Percentiles rank a stretch among this genome's conserved stretches.
phyloP scores from a whole-genome alignment of 495 filamentous ascomycete species.

The Xylaria intraflava region DNA sequence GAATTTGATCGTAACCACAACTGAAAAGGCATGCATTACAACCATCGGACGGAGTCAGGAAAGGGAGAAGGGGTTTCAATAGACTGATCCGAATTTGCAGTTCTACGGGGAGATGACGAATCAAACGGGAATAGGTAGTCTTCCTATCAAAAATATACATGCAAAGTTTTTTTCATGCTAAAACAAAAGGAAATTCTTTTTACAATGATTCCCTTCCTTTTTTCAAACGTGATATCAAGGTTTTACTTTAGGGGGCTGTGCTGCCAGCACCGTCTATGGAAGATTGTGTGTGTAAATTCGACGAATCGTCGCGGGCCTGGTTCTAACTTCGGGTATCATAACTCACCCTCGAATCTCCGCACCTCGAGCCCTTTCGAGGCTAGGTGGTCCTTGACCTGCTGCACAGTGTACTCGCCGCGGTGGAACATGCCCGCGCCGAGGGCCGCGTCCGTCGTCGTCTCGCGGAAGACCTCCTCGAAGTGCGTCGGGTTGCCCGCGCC shows the following conservation, averaged over 20 bases:
- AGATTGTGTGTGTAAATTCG: neutral
- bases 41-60: neutral
- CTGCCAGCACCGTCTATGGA: constrained; percentile 4
- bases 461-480: constrained; percentile 82
- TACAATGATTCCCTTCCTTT: neutral
- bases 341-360: constrained; percentile 58
- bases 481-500: constrained; percentile 86
- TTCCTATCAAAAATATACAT: constrained; percentile 8
- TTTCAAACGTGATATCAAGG: neutral
- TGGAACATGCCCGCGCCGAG: constrained; percentile 98
- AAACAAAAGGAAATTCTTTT: neutral
- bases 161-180: constrained; percentile 2
- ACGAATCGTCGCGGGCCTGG: neutral
- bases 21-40: constrained; percentile 1
- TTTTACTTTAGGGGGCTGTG: too few species aligned
- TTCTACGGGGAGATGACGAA: neutral
- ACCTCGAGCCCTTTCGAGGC: constrained; percentile 65
- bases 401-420: constrained; percentile 87
- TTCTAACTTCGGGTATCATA: constrained; percentile 20
- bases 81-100: constrained; percentile 3
- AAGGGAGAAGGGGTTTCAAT: neutral
- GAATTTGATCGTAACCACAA: neutral
- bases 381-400: constrained; percentile 84
- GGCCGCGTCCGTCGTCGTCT: constrained; percentile 85
- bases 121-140: too few species aligned